Conservation (phyloP, 2,329 filamentous ascomycete genomes). For the Blastomyces emzantsi region DNA sequence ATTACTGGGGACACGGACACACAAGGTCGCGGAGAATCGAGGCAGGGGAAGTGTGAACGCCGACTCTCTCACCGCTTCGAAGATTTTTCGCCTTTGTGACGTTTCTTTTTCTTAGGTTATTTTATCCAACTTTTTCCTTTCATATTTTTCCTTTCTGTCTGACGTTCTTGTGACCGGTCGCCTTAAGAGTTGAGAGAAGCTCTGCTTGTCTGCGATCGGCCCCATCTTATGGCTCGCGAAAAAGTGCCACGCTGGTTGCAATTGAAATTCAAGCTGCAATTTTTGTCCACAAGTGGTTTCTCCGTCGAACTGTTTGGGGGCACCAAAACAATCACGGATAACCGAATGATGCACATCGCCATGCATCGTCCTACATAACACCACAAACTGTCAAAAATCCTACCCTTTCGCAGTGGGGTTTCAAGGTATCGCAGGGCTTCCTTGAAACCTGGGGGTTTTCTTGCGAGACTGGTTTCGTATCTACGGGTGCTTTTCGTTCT, state of each 20-base stretch:
- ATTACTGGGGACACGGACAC: conserved; percentile 1
- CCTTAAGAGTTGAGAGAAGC: background rate
- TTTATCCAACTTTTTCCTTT: background rate
- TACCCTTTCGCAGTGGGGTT: background rate
- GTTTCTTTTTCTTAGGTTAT: background rate
- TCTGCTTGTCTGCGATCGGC: background rate
- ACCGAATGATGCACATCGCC: background rate
- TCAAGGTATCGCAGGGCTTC: background rate
- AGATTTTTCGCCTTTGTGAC: background rate
- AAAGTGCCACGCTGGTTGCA: conserved; percentile 5
- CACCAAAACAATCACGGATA: background rate
- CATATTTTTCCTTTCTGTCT: background rate
- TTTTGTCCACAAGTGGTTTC: background rate
- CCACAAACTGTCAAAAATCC: background rate
- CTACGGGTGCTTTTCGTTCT: background rate
- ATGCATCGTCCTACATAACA: background rate
- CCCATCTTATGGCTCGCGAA: background rate
- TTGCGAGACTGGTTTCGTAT: background rate
- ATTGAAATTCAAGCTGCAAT: conserved; percentile 1
- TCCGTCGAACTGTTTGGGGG: too few relatives aligned
- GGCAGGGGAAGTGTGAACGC: background rate
- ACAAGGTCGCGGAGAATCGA: background rate
- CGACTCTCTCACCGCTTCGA: conserved; percentile 7
- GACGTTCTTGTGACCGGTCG: background rate
- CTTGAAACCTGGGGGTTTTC: background rate